A percentile compares a stretch with the other conserved stretches of the same genome.
Evolutionary conservation across 1,284 basidiomycete genomes (phyloP).

Genomic region (Cryptococcus neoformans): DNA sequence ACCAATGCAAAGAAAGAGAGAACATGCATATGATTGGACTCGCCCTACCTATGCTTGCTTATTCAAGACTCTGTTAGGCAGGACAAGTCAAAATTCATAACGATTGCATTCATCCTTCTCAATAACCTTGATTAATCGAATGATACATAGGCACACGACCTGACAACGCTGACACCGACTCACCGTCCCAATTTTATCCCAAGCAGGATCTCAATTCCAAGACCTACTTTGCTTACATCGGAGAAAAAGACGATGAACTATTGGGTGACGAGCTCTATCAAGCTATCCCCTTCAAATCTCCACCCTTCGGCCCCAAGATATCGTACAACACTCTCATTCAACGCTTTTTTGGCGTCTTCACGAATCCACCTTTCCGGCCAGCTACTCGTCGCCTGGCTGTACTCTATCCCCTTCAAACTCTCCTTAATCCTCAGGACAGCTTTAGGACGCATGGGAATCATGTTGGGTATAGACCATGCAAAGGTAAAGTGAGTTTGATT

Average conservation of each 20-base stretch:
- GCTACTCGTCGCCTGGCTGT: constrained; percentile 36
- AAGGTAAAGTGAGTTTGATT: constrained; percentile 43
- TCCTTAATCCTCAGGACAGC: constrained; percentile 27
- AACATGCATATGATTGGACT: too few relatives aligned
- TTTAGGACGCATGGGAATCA: constrained; percentile 43
- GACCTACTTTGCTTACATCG: too few relatives aligned
- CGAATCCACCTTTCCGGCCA: constrained; percentile 44
- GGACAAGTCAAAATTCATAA: too few relatives aligned
- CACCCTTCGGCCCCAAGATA: constrained; percentile 39
- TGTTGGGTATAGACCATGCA: constrained; percentile 47
- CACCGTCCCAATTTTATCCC: too few relatives aligned
- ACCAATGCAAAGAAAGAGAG: too few relatives aligned
- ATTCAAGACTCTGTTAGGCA: too few relatives aligned
- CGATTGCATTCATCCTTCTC: too few relatives aligned
- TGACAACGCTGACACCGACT: too few relatives aligned
- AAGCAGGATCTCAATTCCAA: too few relatives aligned
- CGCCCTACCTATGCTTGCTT: too few relatives aligned
- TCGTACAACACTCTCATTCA: constrained; percentile 28
- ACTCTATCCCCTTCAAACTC: constrained; percentile 22
- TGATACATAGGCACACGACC: too few relatives aligned
- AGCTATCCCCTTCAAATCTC: constrained; percentile 18
- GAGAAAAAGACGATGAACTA: background rate
- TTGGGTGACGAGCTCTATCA: constrained; percentile 6
- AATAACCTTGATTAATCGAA: too few relatives aligned
- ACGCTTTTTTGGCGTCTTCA: constrained; percentile 29